Evolutionary conservation across 164 flowering plant genomes (phyloP).

Genomic region (Echeveria elegans): DNA sequence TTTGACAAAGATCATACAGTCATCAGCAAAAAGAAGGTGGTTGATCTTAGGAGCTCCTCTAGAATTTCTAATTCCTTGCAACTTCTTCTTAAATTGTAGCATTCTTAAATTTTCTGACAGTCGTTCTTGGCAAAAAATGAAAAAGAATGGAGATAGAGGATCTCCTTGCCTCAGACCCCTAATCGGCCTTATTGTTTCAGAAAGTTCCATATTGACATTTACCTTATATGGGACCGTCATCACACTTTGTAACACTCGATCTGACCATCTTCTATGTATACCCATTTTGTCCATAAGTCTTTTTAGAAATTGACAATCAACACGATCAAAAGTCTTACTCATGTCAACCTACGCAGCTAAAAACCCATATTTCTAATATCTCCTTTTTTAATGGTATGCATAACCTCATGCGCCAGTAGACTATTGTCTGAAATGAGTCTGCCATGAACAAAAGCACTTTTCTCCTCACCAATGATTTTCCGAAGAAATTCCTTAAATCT

Average conservation of each 20-base stretch:
- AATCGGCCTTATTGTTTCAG: background rate
- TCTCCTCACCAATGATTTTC: background rate
- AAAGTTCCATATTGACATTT: background rate
- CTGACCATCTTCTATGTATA: background rate
- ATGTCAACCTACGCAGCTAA: background rate
- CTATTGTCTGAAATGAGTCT: background rate
- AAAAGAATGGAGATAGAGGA: background rate
- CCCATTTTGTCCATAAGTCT: too few species aligned
- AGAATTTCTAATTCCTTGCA: too few species aligned
- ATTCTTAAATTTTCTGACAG: too few species aligned
- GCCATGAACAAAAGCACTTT: constrained; percentile 6
- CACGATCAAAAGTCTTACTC: background rate
- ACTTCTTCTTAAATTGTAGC: constrained; percentile 17
- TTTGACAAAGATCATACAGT: too few species aligned
- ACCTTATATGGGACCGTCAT: background rate
- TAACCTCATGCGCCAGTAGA: background rate
- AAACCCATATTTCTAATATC: background rate
- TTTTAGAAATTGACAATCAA: background rate
- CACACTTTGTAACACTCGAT: background rate
- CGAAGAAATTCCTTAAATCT: background rate
- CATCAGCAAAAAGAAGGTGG: too few species aligned
- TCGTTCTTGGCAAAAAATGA: background rate
- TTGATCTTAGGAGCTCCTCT: too few species aligned
- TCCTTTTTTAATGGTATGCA: background rate
- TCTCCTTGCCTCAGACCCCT: background rate